Conservation (phyloP, 768 basidiomycete genomes). For the Serpula lacrymans region DNA sequence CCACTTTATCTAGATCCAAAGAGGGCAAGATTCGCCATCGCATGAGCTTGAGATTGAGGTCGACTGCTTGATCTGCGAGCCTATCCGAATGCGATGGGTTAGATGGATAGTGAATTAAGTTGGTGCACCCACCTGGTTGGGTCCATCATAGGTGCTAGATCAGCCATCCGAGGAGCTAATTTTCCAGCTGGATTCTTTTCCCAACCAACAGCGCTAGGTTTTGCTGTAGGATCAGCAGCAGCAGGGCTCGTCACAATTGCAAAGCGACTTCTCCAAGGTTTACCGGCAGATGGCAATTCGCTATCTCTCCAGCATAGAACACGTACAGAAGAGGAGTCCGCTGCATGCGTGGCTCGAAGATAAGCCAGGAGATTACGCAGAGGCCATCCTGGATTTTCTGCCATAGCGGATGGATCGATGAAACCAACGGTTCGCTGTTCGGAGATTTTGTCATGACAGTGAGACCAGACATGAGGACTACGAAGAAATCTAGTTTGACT, state of each 20-base stretch:
- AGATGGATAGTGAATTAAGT: background rate
- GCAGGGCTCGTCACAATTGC: slow-evolving; percentile 41
- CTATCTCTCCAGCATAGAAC: slow-evolving; percentile 78
- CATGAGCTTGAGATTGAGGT: slow-evolving; percentile 97
- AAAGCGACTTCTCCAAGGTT: slow-evolving; percentile 60
- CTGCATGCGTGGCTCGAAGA: slow-evolving; percentile 59
- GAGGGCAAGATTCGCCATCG: slow-evolving; percentile 92
- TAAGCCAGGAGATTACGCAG: slow-evolving; percentile 89
- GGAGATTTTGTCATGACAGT: background rate
- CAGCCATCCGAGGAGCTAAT: slow-evolving; percentile 81
- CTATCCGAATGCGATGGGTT: slow-evolving; percentile 33
- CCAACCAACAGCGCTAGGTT: slow-evolving; percentile 86
- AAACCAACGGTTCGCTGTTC: slow-evolving; percentile 57
- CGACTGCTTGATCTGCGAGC: slow-evolving; percentile 95
- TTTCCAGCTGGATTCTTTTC: slow-evolving; percentile 88
- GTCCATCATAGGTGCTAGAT: slow-evolving; percentile 96
- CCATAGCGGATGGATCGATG: slow-evolving; percentile 80
- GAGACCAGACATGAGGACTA: background rate
- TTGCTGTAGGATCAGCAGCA: slow-evolving; percentile 14
- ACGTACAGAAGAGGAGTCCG: slow-evolving; percentile 45
- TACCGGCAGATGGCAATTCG: slow-evolving; percentile 40
- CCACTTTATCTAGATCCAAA: slow-evolving; percentile 85
- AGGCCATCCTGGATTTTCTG: slow-evolving; percentile 83
- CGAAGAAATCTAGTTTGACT: slow-evolving; percentile 14
- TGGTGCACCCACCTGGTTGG: slow-evolving; percentile 55